Evolutionary conservation across 1,139 yeast species (phyloP).

Genomic region (Zygosaccharomyces pseudobailii): DNA sequence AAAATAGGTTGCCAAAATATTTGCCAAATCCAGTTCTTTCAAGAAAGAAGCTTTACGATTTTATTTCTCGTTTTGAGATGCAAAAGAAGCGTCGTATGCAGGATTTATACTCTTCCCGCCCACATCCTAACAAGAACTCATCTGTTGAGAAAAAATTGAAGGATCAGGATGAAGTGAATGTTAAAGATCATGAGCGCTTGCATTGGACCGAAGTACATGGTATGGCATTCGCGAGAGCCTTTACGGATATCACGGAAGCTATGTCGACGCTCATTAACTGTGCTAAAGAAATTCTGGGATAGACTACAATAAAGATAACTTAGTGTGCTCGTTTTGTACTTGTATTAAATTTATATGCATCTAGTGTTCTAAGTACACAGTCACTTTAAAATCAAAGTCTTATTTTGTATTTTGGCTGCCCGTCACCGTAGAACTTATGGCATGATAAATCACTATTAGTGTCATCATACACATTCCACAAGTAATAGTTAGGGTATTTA

Average conservation of each 20-base stretch:
- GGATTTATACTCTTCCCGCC: conserved; percentile 2
- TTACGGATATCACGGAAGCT: conserved; percentile 43
- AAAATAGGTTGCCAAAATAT: conserved; percentile 39
- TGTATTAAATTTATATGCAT: conserved; percentile 1
- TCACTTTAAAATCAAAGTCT: background rate
- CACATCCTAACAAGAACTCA: background rate
- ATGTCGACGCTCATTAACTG: conserved; percentile 38
- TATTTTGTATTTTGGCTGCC: conserved; percentile 4
- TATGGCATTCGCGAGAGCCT: conserved; percentile 45
- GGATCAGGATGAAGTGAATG: conserved; percentile 1
- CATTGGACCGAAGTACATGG: conserved; percentile 48
- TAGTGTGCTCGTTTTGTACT: background rate
- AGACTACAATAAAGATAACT: conserved; percentile 22
- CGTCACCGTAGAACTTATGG: conserved; percentile 36
- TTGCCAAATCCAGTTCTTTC: conserved; percentile 43
- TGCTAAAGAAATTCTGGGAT: conserved; percentile 43
- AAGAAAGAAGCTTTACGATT: conserved; percentile 42
- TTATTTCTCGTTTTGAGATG: conserved; percentile 35
- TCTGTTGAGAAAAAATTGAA: background rate
- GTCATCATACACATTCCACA: conserved; percentile 72
- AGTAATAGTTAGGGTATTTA: conserved; percentile 67
- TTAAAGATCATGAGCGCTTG: conserved; percentile 30
- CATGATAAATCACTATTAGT: conserved; percentile 67
- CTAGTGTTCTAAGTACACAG: background rate
- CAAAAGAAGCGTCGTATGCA: conserved; percentile 7